Evolutionary conservation across 768 basidiomycete species (phyloP).

Genomic region (Termitomyces sp.): DNA sequence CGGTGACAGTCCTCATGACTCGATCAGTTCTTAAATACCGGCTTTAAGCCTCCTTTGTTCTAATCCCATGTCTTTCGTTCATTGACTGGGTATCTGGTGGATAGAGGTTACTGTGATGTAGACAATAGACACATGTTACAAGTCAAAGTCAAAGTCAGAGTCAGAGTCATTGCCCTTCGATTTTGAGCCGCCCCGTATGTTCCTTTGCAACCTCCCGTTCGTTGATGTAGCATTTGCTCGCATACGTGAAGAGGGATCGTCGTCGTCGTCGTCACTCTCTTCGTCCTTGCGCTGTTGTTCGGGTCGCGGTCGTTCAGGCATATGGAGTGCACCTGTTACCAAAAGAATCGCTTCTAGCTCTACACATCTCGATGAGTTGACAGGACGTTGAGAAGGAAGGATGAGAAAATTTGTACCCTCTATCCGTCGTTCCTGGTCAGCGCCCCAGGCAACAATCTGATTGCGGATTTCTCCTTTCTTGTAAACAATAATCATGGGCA

Average conservation of each 20-base stretch:
- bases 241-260: conserved; percentile 47
- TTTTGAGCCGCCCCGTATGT: conserved; percentile 36
- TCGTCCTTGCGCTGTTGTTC: conserved; percentile 24
- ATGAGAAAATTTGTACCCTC: conserved; percentile 48
- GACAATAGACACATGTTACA: conserved; percentile 27
- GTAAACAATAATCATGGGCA: conserved; percentile 92
- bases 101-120: not conserved
- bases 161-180: conserved; percentile 46
- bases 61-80: not conserved
- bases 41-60: not conserved
- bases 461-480: conserved; percentile 86
- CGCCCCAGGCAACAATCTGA: conserved; percentile 82
- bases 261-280: conserved; percentile 39
- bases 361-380: conserved; percentile 20
- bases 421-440: conserved; percentile 65
- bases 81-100: not conserved
- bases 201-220: conserved; percentile 46
- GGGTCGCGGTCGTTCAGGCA: conserved; percentile 39
- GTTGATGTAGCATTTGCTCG: conserved; percentile 53
- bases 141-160: conserved; percentile 78
- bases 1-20: not conserved
- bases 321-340: conserved; percentile 58
- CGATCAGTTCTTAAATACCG: not conserved
- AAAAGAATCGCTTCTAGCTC: conserved; percentile 70
- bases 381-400: not conserved